Evolutionary conservation across 177 flowering plant species (phyloP).

Genomic region (Telopea speciosissima): DNA sequence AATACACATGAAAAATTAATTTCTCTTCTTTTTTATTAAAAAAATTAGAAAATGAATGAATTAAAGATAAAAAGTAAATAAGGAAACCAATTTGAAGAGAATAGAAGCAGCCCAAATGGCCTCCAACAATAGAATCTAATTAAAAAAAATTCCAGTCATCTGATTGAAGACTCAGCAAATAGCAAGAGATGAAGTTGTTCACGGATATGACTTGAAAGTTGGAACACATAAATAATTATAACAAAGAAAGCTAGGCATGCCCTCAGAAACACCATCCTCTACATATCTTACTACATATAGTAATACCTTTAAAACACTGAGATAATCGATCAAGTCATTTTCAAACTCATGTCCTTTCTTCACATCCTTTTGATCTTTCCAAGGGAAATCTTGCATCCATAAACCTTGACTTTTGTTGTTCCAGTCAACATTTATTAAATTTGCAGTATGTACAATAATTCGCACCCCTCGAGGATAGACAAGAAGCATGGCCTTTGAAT

Average conservation of each 20-base stretch:
- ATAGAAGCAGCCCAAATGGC: not conserved
- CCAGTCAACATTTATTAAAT: constrained; percentile 93
- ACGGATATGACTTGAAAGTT: too few species aligned
- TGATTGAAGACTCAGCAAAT: not conserved
- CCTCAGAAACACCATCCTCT: not conserved
- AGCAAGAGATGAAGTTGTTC: not conserved
- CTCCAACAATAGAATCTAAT: too few species aligned
- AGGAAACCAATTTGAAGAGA: not conserved
- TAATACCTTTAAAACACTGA: constrained; percentile 72
- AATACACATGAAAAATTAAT: too few species aligned
- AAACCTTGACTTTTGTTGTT: constrained; percentile 98
- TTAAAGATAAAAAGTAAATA: too few species aligned
- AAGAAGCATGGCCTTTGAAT: constrained; percentile 97
- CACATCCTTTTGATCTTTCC: constrained; percentile 58
- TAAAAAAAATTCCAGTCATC: not conserved
- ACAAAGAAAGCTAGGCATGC: not conserved
- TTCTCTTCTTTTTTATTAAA: too few species aligned
- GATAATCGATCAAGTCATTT: constrained; percentile 83
- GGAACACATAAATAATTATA: not conserved
- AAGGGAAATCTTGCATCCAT: constrained; percentile 99
- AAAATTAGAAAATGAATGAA: too few species aligned
- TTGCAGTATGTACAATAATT: constrained; percentile 87
- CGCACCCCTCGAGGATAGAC: constrained; percentile 87
- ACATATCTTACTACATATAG: not conserved
- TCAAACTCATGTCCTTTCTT: constrained; percentile 61